Evolutionary conservation across 768 basidiomycete genomes (phyloP).

Genomic region (Myochromella boudieri): DNA sequence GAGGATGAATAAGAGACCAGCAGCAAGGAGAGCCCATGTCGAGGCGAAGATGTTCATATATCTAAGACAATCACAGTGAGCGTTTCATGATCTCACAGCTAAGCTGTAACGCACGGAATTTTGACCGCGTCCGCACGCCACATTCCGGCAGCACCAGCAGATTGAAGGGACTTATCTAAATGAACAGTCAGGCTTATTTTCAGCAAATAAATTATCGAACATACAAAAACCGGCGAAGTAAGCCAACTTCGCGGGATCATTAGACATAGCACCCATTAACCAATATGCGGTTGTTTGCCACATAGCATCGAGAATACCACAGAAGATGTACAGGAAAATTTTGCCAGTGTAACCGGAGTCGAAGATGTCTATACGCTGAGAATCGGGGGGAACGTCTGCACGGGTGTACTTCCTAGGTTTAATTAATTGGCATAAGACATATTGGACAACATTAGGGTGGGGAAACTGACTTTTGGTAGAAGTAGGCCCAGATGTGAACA

Average conservation of each 20-base stretch:
- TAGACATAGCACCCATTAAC: slow-evolving; percentile 87
- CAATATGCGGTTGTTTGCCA: slow-evolving; percentile 86
- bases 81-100: background rate
- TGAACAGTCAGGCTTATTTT: background rate
- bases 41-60: slow-evolving; percentile 75
- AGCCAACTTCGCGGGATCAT: slow-evolving; percentile 77
- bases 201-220: slow-evolving; percentile 21
- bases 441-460: too few relatives aligned
- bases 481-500: slow-evolving; percentile 75
- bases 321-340: slow-evolving; percentile 68
- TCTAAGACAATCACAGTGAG: slow-evolving; percentile 20
- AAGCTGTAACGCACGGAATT: slow-evolving; percentile 49
- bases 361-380: slow-evolving; percentile 57
- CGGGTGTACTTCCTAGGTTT: slow-evolving; percentile 57
- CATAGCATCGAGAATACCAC: slow-evolving; percentile 76
- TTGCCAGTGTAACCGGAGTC: slow-evolving; percentile 55
- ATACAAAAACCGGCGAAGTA: slow-evolving; percentile 81
- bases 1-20: slow-evolving; percentile 61
- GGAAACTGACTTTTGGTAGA: slow-evolving; percentile 74
- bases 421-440: background rate
- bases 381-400: slow-evolving; percentile 34
- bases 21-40: slow-evolving; percentile 68
- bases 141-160: slow-evolving; percentile 71
- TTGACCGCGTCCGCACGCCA: slow-evolving; percentile 70
- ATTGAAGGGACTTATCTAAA: slow-evolving; percentile 72